Conservation (phyloP, 1,284 basidiomycete species). For the Cutaneotrichosporon spelunceum region DNA sequence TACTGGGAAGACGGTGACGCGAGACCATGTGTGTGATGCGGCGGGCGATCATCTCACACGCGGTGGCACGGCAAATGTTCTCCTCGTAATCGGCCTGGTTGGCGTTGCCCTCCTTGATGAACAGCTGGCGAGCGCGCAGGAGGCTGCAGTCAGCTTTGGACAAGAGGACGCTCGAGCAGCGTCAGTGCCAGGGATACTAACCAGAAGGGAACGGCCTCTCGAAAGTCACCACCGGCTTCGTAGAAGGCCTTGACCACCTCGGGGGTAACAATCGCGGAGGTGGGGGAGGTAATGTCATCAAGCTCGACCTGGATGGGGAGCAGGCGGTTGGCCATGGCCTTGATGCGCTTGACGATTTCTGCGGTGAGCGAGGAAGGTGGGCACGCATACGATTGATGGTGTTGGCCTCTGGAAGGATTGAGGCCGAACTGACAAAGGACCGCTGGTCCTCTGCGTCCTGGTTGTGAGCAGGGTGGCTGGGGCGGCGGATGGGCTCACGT, state of each 20-base stretch:
- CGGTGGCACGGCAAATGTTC: constrained; percentile 72
- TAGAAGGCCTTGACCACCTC: constrained; percentile 53
- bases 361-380: constrained; percentile 4
- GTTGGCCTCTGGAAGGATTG: constrained; percentile 21
- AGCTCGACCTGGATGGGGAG: constrained; percentile 67
- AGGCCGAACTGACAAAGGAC: constrained; percentile 38
- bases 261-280: constrained; percentile 51
- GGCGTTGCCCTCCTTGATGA: constrained; percentile 57
- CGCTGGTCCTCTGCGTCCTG: constrained; percentile 43
- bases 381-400: constrained; percentile 19
- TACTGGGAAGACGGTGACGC: constrained; percentile 61
- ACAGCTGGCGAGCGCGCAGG: constrained; percentile 72
- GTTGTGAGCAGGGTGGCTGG: neutral
- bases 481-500: neutral
- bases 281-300: constrained; percentile 44
- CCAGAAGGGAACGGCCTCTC: constrained; percentile 63
- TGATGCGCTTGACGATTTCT: constrained; percentile 68
- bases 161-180: neutral
- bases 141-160: constrained; percentile 61
- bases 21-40: constrained; percentile 68
- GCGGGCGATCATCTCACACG: constrained; percentile 84
- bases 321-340: constrained; percentile 70
- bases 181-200: constrained; percentile 23
- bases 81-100: constrained; percentile 74
- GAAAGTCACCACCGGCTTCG: constrained; percentile 59